A percentile compares a stretch with the other conserved stretches of the same genome.
phyloP scores from a whole-genome alignment of 495 filamentous ascomycete genomes.

The Talaromyces ruber region DNA sequence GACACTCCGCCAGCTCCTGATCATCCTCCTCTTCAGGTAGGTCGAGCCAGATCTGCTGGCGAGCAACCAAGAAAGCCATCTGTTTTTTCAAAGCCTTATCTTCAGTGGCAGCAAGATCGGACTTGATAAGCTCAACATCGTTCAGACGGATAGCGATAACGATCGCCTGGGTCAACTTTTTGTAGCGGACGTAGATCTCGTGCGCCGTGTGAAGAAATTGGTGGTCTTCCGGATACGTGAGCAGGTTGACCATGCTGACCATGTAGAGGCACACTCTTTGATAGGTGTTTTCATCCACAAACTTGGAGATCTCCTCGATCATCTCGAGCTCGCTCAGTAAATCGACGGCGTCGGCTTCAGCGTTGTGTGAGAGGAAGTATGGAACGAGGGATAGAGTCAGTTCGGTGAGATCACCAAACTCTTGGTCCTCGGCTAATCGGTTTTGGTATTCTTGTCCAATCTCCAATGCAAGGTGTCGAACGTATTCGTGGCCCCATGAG shows the following conservation, averaged over 20 bases:
- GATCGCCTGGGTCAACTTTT: conserved; percentile 86
- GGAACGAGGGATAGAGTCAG: conserved; percentile 80
- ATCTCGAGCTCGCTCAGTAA: conserved; percentile 94
- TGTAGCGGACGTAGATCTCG: conserved; percentile 83
- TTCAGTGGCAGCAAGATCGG: conserved; percentile 67
- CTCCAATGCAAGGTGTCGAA: conserved; percentile 90
- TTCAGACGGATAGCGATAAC: conserved; percentile 91
- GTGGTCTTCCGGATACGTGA: conserved; percentile 96
- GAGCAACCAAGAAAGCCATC: conserved; percentile 85
- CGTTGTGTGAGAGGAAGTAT: conserved; percentile 93
- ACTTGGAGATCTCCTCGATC: conserved; percentile 82
- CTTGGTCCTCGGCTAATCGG: conserved; percentile 56
- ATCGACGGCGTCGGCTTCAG: conserved; percentile 96
- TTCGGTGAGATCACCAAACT: conserved; percentile 65
- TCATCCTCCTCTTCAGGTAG: conserved; percentile 55
- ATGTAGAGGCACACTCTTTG: conserved; percentile 92
- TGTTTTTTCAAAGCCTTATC: conserved; percentile 85
- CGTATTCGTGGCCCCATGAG: conserved; percentile 98
- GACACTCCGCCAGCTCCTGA: conserved; percentile 64
- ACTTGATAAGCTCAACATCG: conserved; percentile 68
- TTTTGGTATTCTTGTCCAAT: conserved; percentile 89
- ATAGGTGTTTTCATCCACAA: conserved; percentile 91
- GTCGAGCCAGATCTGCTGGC: conserved; percentile 84
- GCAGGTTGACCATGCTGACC: conserved; percentile 95
- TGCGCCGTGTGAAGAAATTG: conserved; percentile 87